These are phyloP conservation scores for Lachnellula occidentalis DNA, from an alignment of 2,329 filamentous ascomycete genomes.

Conservation along the genomic window DNA sequence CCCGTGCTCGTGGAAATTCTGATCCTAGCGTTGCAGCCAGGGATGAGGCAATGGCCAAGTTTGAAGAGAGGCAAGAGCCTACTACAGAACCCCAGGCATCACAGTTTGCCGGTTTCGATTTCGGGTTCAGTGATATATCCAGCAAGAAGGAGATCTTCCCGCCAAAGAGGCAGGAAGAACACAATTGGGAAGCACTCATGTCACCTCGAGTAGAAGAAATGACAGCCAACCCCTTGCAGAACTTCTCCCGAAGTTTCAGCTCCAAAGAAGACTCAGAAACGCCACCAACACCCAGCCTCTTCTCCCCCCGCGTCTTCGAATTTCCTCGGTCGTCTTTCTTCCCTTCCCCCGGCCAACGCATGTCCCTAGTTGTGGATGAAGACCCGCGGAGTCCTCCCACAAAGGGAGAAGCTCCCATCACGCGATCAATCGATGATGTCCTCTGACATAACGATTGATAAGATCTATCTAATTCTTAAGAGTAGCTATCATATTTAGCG, in stretches of 20 bases:
- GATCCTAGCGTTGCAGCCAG: slow-evolving; percentile 37
- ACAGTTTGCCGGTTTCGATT: slow-evolving; percentile 25
- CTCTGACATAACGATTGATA: slow-evolving; percentile 41
- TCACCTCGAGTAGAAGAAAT: slow-evolving; percentile 30
- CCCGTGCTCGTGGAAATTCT: slow-evolving; percentile 47
- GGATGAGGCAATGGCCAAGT: slow-evolving; percentile 15
- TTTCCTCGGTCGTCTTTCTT: slow-evolving; percentile 67
- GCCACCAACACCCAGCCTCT: slow-evolving; percentile 28
- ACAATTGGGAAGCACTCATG: slow-evolving; percentile 27
- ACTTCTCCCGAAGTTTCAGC: slow-evolving; percentile 19
- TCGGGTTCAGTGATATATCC: slow-evolving; percentile 22
- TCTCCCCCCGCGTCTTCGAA: slow-evolving; percentile 67
- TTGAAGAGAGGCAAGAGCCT: slow-evolving; percentile 9
- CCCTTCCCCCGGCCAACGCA: slow-evolving; percentile 34
- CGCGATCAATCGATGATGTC: slow-evolving; percentile 72
- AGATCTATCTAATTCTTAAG: neutral
- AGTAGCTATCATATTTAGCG: neutral
- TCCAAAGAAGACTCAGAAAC: slow-evolving; percentile 12
- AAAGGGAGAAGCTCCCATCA: slow-evolving; percentile 68
- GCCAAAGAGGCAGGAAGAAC: slow-evolving; percentile 5
- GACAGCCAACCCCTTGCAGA: slow-evolving; percentile 27
- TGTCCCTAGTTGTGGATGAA: slow-evolving; percentile 29
- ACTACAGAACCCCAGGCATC: slow-evolving; percentile 15
- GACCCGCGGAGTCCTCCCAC: slow-evolving; percentile 74
- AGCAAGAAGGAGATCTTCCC: slow-evolving; percentile 1